phyloP scores from a whole-genome alignment of 352 stramenopile genomes.

The Phytophthora tubulina region DNA sequence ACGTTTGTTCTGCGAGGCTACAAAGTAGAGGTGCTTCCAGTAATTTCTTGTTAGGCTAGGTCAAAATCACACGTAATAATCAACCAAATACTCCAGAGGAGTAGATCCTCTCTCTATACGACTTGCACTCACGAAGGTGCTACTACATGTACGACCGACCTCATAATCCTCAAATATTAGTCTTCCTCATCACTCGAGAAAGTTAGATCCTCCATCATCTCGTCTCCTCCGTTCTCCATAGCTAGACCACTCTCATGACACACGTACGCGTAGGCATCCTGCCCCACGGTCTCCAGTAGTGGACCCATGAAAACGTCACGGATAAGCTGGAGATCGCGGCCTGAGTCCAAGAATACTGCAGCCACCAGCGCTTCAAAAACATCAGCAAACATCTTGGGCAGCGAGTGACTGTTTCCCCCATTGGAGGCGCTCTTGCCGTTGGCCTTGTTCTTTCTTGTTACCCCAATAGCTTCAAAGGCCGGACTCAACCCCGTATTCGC shows the following conservation, averaged over 20 bases:
- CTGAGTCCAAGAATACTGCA: conserved; percentile 88
- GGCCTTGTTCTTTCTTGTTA: conserved; percentile 33
- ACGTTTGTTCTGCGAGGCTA: conserved; percentile 51
- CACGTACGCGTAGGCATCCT: conserved; percentile 80
- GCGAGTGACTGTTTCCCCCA: conserved; percentile 45
- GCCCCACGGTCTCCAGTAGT: conserved; percentile 72
- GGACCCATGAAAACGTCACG: conserved; percentile 88
- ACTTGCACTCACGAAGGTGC: too few species aligned
- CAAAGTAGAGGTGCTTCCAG: conserved; percentile 28
- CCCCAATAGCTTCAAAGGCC: conserved; percentile 33
- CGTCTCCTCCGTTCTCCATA: conserved; percentile 41
- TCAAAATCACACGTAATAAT: too few species aligned
- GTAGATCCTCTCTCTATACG: too few species aligned
- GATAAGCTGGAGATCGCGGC: conserved; percentile 70
- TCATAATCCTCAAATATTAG: conserved; percentile 8
- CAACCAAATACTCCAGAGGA: too few species aligned
- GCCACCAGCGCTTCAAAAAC: conserved; percentile 90
- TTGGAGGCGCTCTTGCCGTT: conserved; percentile 14
- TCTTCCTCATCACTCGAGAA: conserved; percentile 57
- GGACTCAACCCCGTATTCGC: conserved; percentile 36
- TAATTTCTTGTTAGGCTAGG: conserved; percentile 38
- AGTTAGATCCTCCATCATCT: conserved; percentile 59
- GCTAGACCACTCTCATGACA: conserved; percentile 76
- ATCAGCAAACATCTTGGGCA: conserved; percentile 90
- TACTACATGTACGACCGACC: neutral